Evolutionary conservation across 2,329 filamentous ascomycete species (phyloP).

Genomic region (Chaetomium strumarium): DNA sequence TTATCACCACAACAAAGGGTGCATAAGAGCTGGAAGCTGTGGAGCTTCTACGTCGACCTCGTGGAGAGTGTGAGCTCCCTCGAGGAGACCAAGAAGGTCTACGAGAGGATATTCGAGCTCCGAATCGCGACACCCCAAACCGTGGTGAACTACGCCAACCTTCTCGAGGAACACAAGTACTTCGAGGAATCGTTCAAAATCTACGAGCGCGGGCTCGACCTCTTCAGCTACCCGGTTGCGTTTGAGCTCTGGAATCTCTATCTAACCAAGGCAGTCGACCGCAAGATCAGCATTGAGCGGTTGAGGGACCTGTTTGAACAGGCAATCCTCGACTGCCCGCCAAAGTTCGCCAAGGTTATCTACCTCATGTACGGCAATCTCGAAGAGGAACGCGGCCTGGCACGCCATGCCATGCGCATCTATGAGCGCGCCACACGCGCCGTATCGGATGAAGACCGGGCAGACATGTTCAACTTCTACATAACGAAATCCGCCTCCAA

Average conservation of each 20-base stretch:
- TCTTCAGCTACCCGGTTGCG: conserved; percentile 97
- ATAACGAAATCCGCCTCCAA: conserved; percentile 98
- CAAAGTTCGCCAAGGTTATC: conserved; percentile 90
- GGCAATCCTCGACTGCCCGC: conserved; percentile 87
- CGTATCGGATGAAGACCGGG: conserved; percentile 87
- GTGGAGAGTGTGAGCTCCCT: conserved; percentile 90
- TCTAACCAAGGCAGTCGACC: conserved; percentile 92
- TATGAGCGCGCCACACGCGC: conserved; percentile 95
- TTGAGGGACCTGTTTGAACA: conserved; percentile 95
- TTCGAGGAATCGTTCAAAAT: conserved; percentile 98
- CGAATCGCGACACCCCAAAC: conserved; percentile 97
- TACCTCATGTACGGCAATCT: conserved; percentile 98
- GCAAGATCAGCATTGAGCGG: conserved; percentile 91
- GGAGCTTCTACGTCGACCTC: conserved; percentile 98
- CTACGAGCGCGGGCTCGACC: conserved; percentile 89
- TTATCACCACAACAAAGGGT: conserved; percentile 91
- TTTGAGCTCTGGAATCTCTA: conserved; percentile 99
- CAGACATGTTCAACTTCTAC: conserved; percentile 99
- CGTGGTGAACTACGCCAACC: conserved; percentile 95
- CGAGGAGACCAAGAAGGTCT: conserved; percentile 88
- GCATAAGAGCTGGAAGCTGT: conserved; percentile 98
- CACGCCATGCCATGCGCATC: conserved; percentile 96
- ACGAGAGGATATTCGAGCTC: conserved; percentile 96
- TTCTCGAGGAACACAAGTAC: conserved; percentile 90
- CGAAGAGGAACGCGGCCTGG: conserved; percentile 90